Evolutionary conservation across 345 rosid species (phyloP).

Genomic region (Eutrema heterophyllum): DNA sequence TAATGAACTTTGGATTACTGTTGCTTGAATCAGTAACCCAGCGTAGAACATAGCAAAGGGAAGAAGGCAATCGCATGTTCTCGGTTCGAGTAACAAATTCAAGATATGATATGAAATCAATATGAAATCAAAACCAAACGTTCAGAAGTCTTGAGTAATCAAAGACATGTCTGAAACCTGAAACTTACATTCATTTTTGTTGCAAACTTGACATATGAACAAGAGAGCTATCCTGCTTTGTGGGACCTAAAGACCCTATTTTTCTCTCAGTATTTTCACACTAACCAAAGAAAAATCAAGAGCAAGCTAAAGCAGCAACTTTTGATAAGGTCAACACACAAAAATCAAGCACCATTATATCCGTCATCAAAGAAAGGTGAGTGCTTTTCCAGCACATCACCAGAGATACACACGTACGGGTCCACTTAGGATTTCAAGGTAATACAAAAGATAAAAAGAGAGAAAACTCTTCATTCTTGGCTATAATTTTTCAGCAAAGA

Average conservation of each 20-base stretch:
- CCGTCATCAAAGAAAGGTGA: too few species aligned
- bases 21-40: neutral
- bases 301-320: neutral
- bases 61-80: neutral
- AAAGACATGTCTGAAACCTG: too few species aligned
- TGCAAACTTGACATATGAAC: neutral
- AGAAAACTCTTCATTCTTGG: neutral
- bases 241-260: neutral
- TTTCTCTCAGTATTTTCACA: neutral
- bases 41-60: neutral
- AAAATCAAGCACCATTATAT: too few species aligned
- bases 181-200: neutral
- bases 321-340: neutral
- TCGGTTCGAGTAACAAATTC: neutral
- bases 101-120: too few species aligned
- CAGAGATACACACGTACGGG: constrained; percentile 4
- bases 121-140: neutral
- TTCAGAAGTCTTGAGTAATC: neutral
- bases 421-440: neutral
- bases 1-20: neutral
- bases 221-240: neutral
- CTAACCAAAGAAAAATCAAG: neutral
- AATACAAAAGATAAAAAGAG: neutral
- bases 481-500: neutral
- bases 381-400: constrained; percentile 7